phyloP scores from a whole-genome alignment of 2,329 filamentous ascomycete genomes.

The Arthrobotrys iridis region DNA sequence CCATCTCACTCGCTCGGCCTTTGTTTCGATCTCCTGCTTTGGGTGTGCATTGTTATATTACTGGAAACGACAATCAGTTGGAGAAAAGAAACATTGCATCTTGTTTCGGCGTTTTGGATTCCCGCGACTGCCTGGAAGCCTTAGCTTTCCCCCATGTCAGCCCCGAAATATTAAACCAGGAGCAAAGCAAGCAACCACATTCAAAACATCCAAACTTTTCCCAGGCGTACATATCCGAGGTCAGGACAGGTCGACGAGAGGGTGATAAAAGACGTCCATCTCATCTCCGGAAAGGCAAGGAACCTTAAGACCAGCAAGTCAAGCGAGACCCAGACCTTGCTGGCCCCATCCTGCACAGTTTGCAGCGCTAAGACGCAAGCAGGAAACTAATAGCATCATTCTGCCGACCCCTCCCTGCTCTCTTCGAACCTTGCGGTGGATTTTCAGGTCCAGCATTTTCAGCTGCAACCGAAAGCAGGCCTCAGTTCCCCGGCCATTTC shows the following conservation, averaged over 20 bases:
- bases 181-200: constrained; percentile 10
- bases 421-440: constrained; percentile 2
- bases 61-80: constrained; percentile 25
- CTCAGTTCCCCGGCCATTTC: constrained; percentile 54
- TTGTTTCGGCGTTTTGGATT: constrained; percentile 41
- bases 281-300: constrained; percentile 54
- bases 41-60: constrained; percentile 5
- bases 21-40: background rate
- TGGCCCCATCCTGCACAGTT: constrained; percentile 41
- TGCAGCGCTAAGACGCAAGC: constrained; percentile 50
- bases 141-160: constrained; percentile 14
- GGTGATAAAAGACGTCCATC: constrained; percentile 39
- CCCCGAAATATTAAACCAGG: constrained; percentile 44
- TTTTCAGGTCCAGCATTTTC: constrained; percentile 13
- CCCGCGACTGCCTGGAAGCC: constrained; percentile 41
- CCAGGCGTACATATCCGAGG: constrained; percentile 19
- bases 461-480: constrained; percentile 45
- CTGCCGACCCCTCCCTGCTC: constrained; percentile 6
- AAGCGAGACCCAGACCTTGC: constrained; percentile 42
- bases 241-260: constrained; percentile 2
- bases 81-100: constrained; percentile 7
- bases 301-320: constrained; percentile 29
- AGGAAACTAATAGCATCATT: constrained; percentile 54
- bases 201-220: constrained; percentile 13
- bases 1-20: background rate